phyloP scores from a whole-genome alignment of 495 filamentous ascomycete genomes.

The Cudoniella acicularis region DNA sequence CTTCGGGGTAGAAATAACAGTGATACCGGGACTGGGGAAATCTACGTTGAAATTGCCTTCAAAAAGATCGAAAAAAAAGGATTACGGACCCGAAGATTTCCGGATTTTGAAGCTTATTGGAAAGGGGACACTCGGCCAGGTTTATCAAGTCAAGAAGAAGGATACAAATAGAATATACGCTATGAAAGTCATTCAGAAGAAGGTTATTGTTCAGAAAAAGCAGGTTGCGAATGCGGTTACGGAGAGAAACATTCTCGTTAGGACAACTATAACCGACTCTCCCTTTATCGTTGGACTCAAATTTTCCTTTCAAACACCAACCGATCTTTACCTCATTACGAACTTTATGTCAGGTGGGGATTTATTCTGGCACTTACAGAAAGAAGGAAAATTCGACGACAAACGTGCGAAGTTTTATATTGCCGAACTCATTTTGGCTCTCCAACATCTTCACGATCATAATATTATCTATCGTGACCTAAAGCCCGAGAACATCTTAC shows the following conservation, averaged over 20 bases:
- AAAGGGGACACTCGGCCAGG: constrained; percentile 94
- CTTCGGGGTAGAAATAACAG: constrained; percentile 60
- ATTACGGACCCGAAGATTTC: constrained; percentile 92
- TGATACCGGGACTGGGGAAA: constrained; percentile 70
- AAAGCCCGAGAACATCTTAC: constrained; percentile 77
- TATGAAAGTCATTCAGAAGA: constrained; percentile 98
- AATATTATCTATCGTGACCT: constrained; percentile 93
- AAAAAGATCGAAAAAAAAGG: constrained; percentile 61
- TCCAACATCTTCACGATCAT: constrained; percentile 89
- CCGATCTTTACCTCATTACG: constrained; percentile 90
- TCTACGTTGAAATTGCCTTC: constrained; percentile 79
- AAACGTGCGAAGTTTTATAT: constrained; percentile 96
- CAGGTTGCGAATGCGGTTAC: constrained; percentile 94
- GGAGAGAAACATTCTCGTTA: constrained; percentile 91
- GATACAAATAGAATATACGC: constrained; percentile 92
- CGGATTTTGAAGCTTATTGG: constrained; percentile 91
- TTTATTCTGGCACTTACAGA: constrained; percentile 95
- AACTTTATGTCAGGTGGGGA: constrained; percentile 99
- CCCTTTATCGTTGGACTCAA: constrained; percentile 96
- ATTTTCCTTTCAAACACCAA: constrained; percentile 95
- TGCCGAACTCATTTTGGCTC: constrained; percentile 88
- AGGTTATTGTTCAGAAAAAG: constrained; percentile 99
- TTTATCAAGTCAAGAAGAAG: constrained; percentile 95
- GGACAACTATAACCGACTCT: constrained; percentile 85
- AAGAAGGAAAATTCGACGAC: constrained; percentile 91